Evolutionary conservation across 140 eudicot genomes (phyloP).

Genomic region (Flaveria floridana): DNA sequence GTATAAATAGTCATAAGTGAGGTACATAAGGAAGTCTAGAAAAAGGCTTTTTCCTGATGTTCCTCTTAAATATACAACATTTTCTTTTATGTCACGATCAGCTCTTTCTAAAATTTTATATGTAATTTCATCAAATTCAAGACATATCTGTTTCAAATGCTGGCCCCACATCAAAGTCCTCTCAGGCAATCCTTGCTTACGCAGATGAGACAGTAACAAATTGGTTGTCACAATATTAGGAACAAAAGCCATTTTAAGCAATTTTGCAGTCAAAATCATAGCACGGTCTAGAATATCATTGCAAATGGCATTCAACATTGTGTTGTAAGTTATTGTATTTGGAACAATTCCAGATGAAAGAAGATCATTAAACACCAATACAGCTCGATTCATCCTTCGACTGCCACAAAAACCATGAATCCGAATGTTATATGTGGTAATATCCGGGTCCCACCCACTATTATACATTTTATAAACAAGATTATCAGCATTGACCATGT

Average conservation of each 20-base stretch:
- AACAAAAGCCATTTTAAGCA: slow-evolving; percentile 86
- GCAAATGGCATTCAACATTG: slow-evolving; percentile 78
- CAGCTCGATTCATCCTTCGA: slow-evolving; percentile 55
- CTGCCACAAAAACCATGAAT: slow-evolving; percentile 68
- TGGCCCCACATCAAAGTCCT: slow-evolving; percentile 87
- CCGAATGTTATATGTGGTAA: slow-evolving; percentile 80
- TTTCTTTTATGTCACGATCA: slow-evolving; percentile 43
- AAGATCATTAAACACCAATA: slow-evolving; percentile 72
- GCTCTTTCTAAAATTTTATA: slow-evolving; percentile 70
- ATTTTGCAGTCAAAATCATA: slow-evolving; percentile 74
- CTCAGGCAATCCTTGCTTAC: slow-evolving; percentile 76
- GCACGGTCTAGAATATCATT: slow-evolving; percentile 67
- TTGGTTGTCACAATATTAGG: slow-evolving; percentile 81
- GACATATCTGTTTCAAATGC: slow-evolving; percentile 57
- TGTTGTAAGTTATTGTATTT: slow-evolving; percentile 76
- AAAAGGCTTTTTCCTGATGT: slow-evolving; percentile 62
- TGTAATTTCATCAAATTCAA: slow-evolving; percentile 77
- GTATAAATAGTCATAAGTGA: slow-evolving; percentile 60
- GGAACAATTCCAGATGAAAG: slow-evolving; percentile 76
- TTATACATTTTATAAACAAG: slow-evolving; percentile 51
- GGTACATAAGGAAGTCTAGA: slow-evolving; percentile 77
- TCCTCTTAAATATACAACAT: slow-evolving; percentile 43
- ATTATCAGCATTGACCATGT: slow-evolving; percentile 65
- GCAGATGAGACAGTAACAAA: slow-evolving; percentile 65
- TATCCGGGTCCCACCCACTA: slow-evolving; percentile 76